Evolutionary conservation across 2,329 filamentous ascomycete species (phyloP).

Genomic region (Penicillium sp.): DNA sequence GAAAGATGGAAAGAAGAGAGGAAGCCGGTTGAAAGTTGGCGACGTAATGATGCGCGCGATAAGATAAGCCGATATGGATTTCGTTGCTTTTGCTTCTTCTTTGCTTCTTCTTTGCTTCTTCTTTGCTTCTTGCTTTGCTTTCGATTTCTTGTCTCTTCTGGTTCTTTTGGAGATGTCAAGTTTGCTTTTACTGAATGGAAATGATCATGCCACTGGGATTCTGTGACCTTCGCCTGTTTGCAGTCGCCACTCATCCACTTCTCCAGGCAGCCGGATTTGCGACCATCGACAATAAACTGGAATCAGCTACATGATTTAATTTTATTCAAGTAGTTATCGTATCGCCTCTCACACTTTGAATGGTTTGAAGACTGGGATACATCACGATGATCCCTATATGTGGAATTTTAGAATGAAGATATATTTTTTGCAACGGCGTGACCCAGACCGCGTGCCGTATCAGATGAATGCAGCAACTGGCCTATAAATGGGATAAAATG

Average conservation of each 20-base stretch:
- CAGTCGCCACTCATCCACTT: conserved; percentile 1
- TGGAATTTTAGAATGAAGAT: too few relatives aligned
- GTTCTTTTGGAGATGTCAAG: neutral
- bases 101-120: neutral
- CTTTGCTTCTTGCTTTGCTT: neutral
- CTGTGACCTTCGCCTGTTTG: neutral
- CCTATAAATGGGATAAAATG: too few relatives aligned
- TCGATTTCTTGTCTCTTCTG: neutral
- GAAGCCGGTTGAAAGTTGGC: neutral
- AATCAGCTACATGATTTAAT: neutral
- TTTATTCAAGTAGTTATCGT: neutral
- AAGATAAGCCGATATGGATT: conserved; percentile 2
- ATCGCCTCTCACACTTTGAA: too few relatives aligned
- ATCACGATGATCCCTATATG: too few relatives aligned
- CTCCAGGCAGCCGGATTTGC: conserved; percentile 10
- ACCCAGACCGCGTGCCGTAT: too few relatives aligned
- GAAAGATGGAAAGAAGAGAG: conserved; percentile 6
- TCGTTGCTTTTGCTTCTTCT: neutral
- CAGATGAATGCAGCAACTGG: too few relatives aligned
- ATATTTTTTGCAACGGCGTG: too few relatives aligned
- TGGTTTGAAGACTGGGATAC: too few relatives aligned
- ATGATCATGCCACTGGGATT: neutral
- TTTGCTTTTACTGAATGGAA: neutral
- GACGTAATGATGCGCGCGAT: conserved; percentile 10
- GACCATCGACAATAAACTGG: neutral